Conservation (phyloP, 2,329 filamentous ascomycete genomes). For the Microdochium paspali region DNA sequence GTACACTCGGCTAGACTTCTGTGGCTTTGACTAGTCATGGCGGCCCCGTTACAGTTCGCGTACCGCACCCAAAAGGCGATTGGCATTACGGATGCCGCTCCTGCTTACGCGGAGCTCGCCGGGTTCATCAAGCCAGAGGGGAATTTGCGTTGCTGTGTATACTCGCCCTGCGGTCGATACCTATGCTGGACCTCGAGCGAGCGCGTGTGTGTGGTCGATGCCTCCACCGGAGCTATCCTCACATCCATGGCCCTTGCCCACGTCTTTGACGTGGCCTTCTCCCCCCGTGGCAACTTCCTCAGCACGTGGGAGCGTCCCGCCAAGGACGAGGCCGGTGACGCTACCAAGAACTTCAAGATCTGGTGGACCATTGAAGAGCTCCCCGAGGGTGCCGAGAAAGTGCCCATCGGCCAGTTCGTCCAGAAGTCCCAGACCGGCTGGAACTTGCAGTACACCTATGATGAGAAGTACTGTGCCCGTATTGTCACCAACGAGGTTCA, state of each 20-base stretch:
- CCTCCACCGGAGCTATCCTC: conserved; percentile 64
- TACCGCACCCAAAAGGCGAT: conserved; percentile 96
- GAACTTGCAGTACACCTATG: conserved; percentile 93
- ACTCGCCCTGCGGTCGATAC: conserved; percentile 92
- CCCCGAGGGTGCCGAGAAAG: conserved; percentile 52
- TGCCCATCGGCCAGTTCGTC: conserved; percentile 80
- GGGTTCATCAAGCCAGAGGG: conserved; percentile 85
- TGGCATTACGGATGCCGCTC: conserved; percentile 84
- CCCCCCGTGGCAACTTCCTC: conserved; percentile 80
- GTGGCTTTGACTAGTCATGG: conserved; percentile 94
- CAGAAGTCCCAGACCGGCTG: conserved; percentile 93
- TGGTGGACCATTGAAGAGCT: conserved; percentile 75
- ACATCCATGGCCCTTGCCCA: conserved; percentile 69
- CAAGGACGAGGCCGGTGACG: conserved; percentile 90
- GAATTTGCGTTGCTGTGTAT: conserved; percentile 87
- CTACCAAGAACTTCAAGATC: conserved; percentile 92
- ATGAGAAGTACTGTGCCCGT: conserved; percentile 89
- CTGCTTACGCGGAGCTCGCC: conserved; percentile 74
- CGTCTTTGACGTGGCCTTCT: conserved; percentile 92
- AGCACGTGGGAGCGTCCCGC: conserved; percentile 93
- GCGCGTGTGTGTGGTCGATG: conserved; percentile 76
- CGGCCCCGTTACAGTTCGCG: conserved; percentile 86
- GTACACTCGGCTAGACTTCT: conserved; percentile 25
- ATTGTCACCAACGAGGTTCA: conserved; percentile 95
- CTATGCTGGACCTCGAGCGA: conserved; percentile 91